Conservation (phyloP, 2,329 filamentous ascomycete species). For the Pyrenochaeta sp. region DNA sequence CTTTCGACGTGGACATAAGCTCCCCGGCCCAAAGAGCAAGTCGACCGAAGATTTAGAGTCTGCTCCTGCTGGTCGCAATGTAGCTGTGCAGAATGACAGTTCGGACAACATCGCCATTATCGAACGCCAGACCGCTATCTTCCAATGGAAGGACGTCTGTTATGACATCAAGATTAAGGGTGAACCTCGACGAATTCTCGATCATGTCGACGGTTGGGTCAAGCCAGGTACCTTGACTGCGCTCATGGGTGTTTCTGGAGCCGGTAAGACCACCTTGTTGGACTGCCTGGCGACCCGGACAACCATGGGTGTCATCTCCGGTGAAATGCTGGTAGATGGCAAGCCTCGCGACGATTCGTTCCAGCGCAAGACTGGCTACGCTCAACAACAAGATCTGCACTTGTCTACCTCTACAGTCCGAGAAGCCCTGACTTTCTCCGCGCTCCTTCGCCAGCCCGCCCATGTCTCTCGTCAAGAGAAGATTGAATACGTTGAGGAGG, state of each 20-base stretch:
- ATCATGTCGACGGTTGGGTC: conserved; percentile 91
- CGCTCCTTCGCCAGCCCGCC: conserved; percentile 82
- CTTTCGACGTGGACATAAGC: conserved; percentile 58
- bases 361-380: conserved; percentile 91
- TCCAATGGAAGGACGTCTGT: conserved; percentile 86
- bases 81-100: conserved; percentile 47
- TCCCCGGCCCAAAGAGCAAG: conserved; percentile 56
- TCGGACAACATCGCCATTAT: conserved; percentile 56
- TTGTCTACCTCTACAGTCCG: conserved; percentile 84
- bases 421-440: conserved; percentile 87
- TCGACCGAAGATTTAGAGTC: conserved; percentile 53
- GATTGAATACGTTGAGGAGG: conserved; percentile 85
- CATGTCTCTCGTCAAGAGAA: conserved; percentile 79
- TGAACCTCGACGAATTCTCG: conserved; percentile 76
- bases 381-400: conserved; percentile 92
- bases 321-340: conserved; percentile 86
- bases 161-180: conserved; percentile 83
- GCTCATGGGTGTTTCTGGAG: conserved; percentile 89
- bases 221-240: conserved; percentile 87
- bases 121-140: conserved; percentile 75
- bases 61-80: conserved; percentile 38
- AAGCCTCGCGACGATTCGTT: conserved; percentile 79
- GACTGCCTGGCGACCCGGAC: conserved; percentile 86
- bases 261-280: conserved; percentile 92
- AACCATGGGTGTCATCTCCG: conserved; percentile 87